Evolutionary conservation across 192 early-diverging fungal genomes (phyloP), one percentile per base, ranked within the genome.

Genomic region (Obelidium mucronatum): DNA sequence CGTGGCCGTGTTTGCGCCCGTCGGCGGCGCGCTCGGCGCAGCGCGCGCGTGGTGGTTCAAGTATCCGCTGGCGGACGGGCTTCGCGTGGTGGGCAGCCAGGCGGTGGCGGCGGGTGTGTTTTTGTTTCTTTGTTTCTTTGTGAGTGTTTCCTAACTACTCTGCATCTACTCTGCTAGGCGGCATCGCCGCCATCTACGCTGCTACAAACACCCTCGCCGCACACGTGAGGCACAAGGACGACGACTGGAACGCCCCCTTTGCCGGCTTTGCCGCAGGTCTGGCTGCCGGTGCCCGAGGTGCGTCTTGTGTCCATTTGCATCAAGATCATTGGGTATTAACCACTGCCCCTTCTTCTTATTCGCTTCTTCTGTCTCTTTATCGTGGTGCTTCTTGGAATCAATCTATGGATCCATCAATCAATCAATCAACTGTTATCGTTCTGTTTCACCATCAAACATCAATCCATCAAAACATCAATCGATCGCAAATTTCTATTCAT

Each of bases 201-300:
- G 76, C 31, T 11, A 24, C 58, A 3, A 48, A 58, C 35, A 26
- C 33, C 1, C 30, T 70, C 37, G 75, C 56, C n/a, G 76, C 76
- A 34, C 51, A 77, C 1, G 36, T 42, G 17, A 67, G 76, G 60
- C 31, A 70, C 35, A 77, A 77, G 55, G 76, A 77, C 42, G 76
- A 77, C 40, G 42, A 70, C 39, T 77, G 48, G 65, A 77, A 77
- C 76, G 76, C 76, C 17, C 54, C 76, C 5, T 34, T 40, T 34
- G 64, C 76, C 30, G 76, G 76, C 40, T 70, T 77, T 33, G 44
- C 40, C 26, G 33, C 76, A 28, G 76, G 76, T 59, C 40, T 70
- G 15, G 65, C 42, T 33, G 35, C 37, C 40, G 76, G 76, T 28
- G 58, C 58, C 55, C 48, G 58, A 2, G 40, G 76, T 69, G 31